phyloP scores from a whole-genome alignment of 2,329 filamentous ascomycete species.

The Cladobotryum mycophilum region DNA sequence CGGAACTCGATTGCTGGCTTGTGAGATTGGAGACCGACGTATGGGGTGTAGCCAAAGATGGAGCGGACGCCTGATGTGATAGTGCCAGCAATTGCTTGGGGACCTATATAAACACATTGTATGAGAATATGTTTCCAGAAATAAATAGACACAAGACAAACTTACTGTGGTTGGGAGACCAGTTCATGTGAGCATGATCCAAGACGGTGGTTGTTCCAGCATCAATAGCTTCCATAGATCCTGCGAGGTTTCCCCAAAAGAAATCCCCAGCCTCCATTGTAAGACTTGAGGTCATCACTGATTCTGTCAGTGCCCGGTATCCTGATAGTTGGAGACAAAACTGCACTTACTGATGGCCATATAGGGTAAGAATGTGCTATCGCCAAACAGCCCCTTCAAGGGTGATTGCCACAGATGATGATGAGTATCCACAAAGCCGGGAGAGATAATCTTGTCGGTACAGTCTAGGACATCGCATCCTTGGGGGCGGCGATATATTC shows the following conservation, averaged over 20 bases:
- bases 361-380: slow-evolving; percentile 4
- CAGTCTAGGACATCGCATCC: slow-evolving; percentile 23
- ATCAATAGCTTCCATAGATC: slow-evolving; percentile 34
- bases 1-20: slow-evolving; percentile 19
- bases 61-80: slow-evolving; percentile 38
- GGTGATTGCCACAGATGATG: slow-evolving; percentile 40
- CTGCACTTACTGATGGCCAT: not conserved
- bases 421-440: slow-evolving; percentile 39
- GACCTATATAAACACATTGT: slow-evolving; percentile 17
- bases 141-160: not conserved
- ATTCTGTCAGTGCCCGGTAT: not conserved
- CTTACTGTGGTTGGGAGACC: slow-evolving; percentile 8
- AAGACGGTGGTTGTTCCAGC: slow-evolving; percentile 34
- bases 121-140: not conserved
- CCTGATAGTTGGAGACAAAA: not conserved
- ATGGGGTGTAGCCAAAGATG: slow-evolving; percentile 37
- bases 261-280: slow-evolving; percentile 28
- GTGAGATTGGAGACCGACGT: slow-evolving; percentile 24
- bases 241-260: slow-evolving; percentile 39
- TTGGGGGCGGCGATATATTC: too few relatives aligned
- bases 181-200: slow-evolving; percentile 14
- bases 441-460: slow-evolving; percentile 31
- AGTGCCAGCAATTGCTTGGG: slow-evolving; percentile 10
- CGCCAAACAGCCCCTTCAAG: slow-evolving; percentile 17
- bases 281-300: not conserved